These are phyloP conservation scores for Xylaria castorea DNA, from an alignment of 495 filamentous ascomycete species.

Conservation along the genomic window DNA sequence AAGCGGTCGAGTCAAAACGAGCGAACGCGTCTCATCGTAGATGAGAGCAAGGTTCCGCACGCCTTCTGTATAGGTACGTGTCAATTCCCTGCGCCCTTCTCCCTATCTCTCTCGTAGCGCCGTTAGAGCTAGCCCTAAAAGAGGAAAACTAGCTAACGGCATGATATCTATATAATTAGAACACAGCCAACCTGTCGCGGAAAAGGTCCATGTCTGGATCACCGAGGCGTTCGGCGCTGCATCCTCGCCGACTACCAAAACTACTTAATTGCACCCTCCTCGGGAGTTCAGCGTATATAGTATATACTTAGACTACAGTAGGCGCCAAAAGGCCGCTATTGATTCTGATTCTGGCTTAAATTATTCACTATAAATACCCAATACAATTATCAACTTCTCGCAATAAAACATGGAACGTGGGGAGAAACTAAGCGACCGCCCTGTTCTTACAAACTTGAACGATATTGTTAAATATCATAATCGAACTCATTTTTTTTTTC, in stretches of 20 bases:
- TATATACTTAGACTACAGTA: neutral
- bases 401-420: no score
- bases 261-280: neutral
- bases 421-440: no score
- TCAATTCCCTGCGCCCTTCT: conserved; percentile 17
- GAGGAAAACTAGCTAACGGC: neutral
- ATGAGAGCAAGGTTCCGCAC: conserved; percentile 76
- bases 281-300: neutral
- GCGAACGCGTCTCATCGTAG: conserved; percentile 74
- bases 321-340: neutral
- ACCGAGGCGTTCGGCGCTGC: conserved; percentile 51
- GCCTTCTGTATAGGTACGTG: conserved; percentile 75
- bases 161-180: conserved; percentile 43
- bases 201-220: conserved; percentile 69
- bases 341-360: neutral
- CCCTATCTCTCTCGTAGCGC: conserved; percentile 1
- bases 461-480: no score
- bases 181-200: conserved; percentile 69
- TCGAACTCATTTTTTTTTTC: no score
- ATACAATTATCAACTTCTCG: no score
- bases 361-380: neutral
- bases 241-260: neutral
- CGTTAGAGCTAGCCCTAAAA: neutral
- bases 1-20: conserved; percentile 42
- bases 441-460: no score